A percentile compares a stretch with the other conserved stretches of the same genome.
phyloP scores from a whole-genome alignment of 805 yeast species.

The Jamesozyma piceae region DNA sequence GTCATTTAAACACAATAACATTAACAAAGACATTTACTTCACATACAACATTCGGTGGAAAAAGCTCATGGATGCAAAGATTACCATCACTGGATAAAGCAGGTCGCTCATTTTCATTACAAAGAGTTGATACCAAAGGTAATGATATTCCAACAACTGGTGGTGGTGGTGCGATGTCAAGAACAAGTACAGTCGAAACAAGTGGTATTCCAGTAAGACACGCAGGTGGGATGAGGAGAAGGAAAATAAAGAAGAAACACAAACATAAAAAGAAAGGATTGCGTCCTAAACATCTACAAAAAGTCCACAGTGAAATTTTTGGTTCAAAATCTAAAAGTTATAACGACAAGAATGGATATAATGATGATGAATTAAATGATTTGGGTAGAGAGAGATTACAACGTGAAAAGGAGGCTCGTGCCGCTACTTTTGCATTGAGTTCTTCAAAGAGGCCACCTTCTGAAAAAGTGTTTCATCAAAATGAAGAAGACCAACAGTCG shows the following conservation, averaged over 20 bases:
- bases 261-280: constrained; percentile 25
- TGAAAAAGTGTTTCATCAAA: background rate
- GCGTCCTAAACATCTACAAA: constrained; percentile 27
- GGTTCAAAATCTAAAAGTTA: constrained; percentile 7
- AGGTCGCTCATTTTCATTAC: constrained; percentile 72
- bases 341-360: too few relatives aligned
- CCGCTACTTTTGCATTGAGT: constrained; percentile 36
- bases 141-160: constrained; percentile 30
- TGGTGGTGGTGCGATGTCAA: constrained; percentile 12
- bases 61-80: constrained; percentile 72
- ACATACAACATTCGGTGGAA: constrained; percentile 45
- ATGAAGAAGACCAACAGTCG: constrained; percentile 4
- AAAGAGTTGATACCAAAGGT: constrained; percentile 58
- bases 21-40: constrained; percentile 85
- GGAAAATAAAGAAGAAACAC: constrained; percentile 31
- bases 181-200: constrained; percentile 44
- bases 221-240: constrained; percentile 63
- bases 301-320: constrained; percentile 5
- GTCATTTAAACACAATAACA: constrained; percentile 83
- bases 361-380: constrained; percentile 24
- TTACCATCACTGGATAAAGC: constrained; percentile 62
- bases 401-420: constrained; percentile 36
- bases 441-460: constrained; percentile 11
- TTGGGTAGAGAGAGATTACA: constrained; percentile 31
- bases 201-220: constrained; percentile 59